Conservation (phyloP, 1,139 yeast species). For the Fermentozyma sake region DNA sequence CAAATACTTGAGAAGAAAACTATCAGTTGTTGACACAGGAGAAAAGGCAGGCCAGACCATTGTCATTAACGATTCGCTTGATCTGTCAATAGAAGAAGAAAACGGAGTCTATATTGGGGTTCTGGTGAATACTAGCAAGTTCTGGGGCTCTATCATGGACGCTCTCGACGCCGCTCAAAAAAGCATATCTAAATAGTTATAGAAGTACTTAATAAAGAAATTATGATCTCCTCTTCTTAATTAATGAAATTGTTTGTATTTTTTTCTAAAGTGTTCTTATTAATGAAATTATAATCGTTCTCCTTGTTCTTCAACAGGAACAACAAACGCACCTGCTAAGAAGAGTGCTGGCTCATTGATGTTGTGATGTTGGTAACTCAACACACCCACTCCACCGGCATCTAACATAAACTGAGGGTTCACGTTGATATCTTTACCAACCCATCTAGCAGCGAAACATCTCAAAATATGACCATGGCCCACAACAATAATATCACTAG, state of each 20-base stretch:
- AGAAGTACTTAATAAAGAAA: not conserved
- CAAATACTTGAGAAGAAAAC: slow-evolving; percentile 23
- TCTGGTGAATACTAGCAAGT: slow-evolving; percentile 39
- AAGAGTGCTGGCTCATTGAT: slow-evolving; percentile 82
- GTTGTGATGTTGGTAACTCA: slow-evolving; percentile 83
- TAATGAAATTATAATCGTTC: slow-evolving; percentile 6
- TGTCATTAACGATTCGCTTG: slow-evolving; percentile 29
- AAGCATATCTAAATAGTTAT: not conserved
- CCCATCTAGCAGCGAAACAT: slow-evolving; percentile 88
- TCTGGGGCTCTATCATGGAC: slow-evolving; percentile 49
- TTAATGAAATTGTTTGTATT: not conserved
- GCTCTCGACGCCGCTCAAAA: slow-evolving; percentile 28
- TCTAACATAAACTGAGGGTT: slow-evolving; percentile 84
- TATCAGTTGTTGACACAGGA: slow-evolving; percentile 26
- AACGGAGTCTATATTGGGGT: slow-evolving; percentile 44
- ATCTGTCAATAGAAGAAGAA: too few species aligned
- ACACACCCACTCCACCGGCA: slow-evolving; percentile 93
- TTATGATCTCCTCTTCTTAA: too few species aligned
- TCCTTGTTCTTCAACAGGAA: slow-evolving; percentile 54
- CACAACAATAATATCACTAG: slow-evolving; percentile 74
- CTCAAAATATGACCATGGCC: slow-evolving; percentile 94
- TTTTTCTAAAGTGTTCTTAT: slow-evolving; percentile 1
- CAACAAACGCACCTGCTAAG: slow-evolving; percentile 74
- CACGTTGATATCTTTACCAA: slow-evolving; percentile 47
- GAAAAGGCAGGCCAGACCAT: slow-evolving; percentile 31